Conservation (phyloP, 306 rosid genomes). For the Trichosanthes cucumerina region DNA sequence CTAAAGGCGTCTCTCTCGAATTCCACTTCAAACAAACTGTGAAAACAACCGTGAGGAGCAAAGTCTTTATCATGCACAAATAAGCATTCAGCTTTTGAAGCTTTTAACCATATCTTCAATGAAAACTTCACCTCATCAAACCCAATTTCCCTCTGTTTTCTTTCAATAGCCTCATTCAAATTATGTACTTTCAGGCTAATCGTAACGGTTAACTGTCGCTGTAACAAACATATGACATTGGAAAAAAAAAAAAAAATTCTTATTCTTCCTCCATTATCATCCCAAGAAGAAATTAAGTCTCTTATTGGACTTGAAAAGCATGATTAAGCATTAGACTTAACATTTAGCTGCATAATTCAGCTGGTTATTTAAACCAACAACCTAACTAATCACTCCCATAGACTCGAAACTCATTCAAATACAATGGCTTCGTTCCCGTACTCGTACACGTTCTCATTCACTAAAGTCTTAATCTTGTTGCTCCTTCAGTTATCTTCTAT, state of each 20-base stretch:
- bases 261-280: slow-evolving; percentile 27
- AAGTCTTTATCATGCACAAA: slow-evolving; percentile 53
- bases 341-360: slow-evolving; percentile 19
- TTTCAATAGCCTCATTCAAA: neutral
- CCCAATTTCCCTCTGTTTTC: neutral
- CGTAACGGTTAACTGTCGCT: slow-evolving; percentile 62
- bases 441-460: too few relatives aligned
- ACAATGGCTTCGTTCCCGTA: slow-evolving; percentile 44
- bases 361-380: slow-evolving; percentile 26
- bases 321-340: slow-evolving; percentile 46
- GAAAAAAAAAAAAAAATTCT: slow-evolving; percentile 2
- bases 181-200: slow-evolving; percentile 10
- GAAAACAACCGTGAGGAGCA: slow-evolving; percentile 61
- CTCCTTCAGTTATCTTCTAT: slow-evolving; percentile 32
- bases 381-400: slow-evolving; percentile 12
- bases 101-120: neutral
- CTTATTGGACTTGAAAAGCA: slow-evolving; percentile 25
- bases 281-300: slow-evolving; percentile 15
- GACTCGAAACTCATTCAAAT: slow-evolving; percentile 14
- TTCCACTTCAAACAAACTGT: slow-evolving; percentile 65
- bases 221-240: slow-evolving; percentile 24
- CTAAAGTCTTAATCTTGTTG: slow-evolving; percentile 21
- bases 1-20: slow-evolving; percentile 42
- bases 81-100: neutral
- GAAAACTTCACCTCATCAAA: neutral